Percentiles rank a stretch among this genome's conserved stretches.
phyloP scores from a whole-genome alignment of 2,329 filamentous ascomycete genomes.

The Penicillium sp. region DNA sequence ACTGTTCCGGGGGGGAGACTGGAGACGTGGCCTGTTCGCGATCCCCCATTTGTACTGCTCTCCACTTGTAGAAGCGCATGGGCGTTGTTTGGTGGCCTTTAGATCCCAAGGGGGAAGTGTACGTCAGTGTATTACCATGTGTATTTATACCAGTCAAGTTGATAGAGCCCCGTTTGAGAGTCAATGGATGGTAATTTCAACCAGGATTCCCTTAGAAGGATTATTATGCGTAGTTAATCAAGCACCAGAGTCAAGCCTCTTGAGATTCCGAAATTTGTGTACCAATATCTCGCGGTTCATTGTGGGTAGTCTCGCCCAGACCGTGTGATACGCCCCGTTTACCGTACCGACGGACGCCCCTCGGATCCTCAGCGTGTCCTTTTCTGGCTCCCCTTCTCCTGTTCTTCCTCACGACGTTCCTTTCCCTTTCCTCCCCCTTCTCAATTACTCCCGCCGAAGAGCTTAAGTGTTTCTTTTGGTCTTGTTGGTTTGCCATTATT shows the following conservation, averaged over 20 bases:
- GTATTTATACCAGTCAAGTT: not conserved
- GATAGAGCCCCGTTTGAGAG: not conserved
- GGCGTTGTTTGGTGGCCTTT: conserved; percentile 4
- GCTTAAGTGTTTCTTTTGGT: conserved; percentile 4
- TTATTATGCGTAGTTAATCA: not conserved
- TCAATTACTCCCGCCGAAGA: conserved; percentile 5
- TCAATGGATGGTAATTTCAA: not conserved
- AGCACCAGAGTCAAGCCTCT: not conserved
- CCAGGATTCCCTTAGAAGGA: not conserved
- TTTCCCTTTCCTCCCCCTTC: conserved; percentile 5
- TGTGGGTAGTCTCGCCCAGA: not conserved
- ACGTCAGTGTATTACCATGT: not conserved
- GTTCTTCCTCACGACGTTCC: conserved; percentile 16
- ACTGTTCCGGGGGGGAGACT: conserved; percentile 9
- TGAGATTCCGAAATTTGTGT: not conserved
- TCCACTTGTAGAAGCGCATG: conserved; percentile 10
- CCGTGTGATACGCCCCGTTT: conserved; percentile 1
- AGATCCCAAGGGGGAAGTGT: not conserved
- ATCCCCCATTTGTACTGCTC: conserved; percentile 3
- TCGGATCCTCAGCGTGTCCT: conserved; percentile 22
- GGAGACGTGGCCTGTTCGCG: conserved; percentile 30
- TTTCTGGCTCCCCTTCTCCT: conserved; percentile 22
- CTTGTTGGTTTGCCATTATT: not conserved
- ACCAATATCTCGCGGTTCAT: not conserved
- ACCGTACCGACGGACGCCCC: conserved; percentile 5